phyloP scores from a whole-genome alignment of 306 rosid species.

The Cicer bijugum region DNA sequence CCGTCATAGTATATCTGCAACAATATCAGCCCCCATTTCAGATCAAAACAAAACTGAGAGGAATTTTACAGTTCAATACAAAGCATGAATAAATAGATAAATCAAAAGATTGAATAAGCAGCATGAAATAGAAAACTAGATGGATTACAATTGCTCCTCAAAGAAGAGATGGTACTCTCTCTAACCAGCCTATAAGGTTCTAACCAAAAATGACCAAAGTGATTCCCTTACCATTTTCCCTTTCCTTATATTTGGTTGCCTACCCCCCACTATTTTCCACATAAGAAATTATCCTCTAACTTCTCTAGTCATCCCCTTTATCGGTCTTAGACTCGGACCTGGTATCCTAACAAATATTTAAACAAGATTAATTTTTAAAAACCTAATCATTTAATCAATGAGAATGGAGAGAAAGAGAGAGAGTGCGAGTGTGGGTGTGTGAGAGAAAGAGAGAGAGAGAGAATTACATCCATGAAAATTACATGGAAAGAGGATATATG shows the following conservation, averaged over 20 bases:
- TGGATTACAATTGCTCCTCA: background rate
- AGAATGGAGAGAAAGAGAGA: background rate
- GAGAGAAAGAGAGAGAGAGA: background rate
- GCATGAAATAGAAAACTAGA: too few species aligned
- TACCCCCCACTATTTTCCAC: background rate
- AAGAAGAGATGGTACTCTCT: background rate
- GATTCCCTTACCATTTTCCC: constrained; percentile 2
- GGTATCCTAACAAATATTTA: background rate
- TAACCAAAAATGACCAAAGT: background rate
- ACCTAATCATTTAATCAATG: background rate
- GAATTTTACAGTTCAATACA: background rate
- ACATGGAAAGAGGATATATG: background rate
- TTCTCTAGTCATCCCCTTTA: background rate
- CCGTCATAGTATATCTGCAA: background rate
- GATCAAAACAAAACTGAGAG: background rate
- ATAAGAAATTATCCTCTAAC: background rate
- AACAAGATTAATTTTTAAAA: background rate
- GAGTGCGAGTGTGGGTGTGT: too few species aligned
- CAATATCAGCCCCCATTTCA: background rate
- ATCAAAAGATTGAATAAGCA: too few species aligned
- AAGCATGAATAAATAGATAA: background rate
- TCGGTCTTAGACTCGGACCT: background rate
- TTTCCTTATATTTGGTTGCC: background rate
- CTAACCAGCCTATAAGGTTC: background rate
- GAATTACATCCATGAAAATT: background rate